A percentile compares a stretch with the other conserved stretches of the same genome.
These are phyloP conservation scores for Phtheirospermum japonicum DNA, from an alignment of 257 asterid genomes.

Conservation along the genomic window DNA sequence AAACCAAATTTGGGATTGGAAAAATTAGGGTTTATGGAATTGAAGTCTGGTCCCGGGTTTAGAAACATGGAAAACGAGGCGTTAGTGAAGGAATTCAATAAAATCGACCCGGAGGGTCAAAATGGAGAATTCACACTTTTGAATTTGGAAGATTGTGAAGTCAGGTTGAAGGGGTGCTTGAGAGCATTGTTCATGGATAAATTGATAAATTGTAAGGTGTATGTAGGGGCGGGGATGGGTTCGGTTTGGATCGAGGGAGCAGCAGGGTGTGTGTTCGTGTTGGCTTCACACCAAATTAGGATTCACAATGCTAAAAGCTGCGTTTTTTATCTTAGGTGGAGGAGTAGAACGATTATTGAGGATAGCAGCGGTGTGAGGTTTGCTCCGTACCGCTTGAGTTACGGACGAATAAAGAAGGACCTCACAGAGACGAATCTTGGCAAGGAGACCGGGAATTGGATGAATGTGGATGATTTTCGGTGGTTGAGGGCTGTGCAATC, in stretches of 20 bases:
- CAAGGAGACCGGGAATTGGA: constrained; percentile 87
- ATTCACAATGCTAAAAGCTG: constrained; percentile 70
- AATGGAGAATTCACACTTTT: constrained; percentile 69
- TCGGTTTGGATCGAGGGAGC: constrained; percentile 79
- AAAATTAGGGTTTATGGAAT: constrained; percentile 33
- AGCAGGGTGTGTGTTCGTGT: constrained; percentile 54
- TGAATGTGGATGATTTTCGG: constrained; percentile 76
- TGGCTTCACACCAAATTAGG: constrained; percentile 86
- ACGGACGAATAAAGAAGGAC: constrained; percentile 59
- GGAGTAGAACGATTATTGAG: constrained; percentile 95
- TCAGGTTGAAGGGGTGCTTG: constrained; percentile 62
- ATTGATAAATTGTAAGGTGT: constrained; percentile 53
- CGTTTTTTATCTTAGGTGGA: constrained; percentile 69
- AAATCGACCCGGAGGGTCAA: constrained; percentile 31
- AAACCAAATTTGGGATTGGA: constrained; percentile 24
- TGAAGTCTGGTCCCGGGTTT: constrained; percentile 51
- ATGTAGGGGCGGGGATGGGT: constrained; percentile 60
- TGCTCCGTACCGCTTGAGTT: constrained; percentile 71
- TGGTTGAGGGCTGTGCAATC: constrained; percentile 90
- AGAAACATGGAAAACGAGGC: constrained; percentile 49
- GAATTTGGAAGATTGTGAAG: constrained; percentile 60
- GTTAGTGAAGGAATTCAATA: constrained; percentile 49
- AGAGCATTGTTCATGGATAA: constrained; percentile 77
- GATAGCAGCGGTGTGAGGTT: constrained; percentile 61
- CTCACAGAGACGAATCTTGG: constrained; percentile 65